Percentiles rank a stretch among this genome's conserved stretches.
These are phyloP conservation scores for Cordyceps militaris DNA, from an alignment of 2,329 filamentous ascomycete species.

Conservation along the genomic window DNA sequence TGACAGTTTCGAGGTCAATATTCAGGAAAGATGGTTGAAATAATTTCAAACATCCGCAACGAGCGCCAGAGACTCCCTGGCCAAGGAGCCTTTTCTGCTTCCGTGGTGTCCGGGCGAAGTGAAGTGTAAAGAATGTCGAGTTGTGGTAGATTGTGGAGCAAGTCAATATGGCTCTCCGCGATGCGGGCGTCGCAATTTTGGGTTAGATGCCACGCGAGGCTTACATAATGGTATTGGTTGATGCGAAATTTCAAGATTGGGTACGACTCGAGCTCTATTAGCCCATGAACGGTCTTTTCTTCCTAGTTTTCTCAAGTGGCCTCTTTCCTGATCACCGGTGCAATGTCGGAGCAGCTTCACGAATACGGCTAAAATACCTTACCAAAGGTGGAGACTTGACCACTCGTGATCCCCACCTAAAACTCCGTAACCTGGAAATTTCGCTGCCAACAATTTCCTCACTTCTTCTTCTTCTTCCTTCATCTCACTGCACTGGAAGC, in stretches of 20 bases:
- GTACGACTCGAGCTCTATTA: background rate
- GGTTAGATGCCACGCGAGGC: too few species aligned
- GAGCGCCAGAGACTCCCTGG: background rate
- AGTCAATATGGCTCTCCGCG: background rate
- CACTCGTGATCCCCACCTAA: slow-evolving; percentile 8
- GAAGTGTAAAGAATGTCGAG: background rate
- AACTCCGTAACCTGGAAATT: slow-evolving; percentile 9
- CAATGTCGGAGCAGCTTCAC: background rate
- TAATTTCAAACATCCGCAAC: background rate
- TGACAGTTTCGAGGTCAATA: slow-evolving; percentile 6
- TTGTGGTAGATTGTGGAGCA: background rate
- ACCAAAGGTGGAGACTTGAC: slow-evolving; percentile 6
- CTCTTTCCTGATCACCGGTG: background rate
- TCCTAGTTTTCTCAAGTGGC: background rate
- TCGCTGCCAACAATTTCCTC: background rate
- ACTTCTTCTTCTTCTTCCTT: background rate
- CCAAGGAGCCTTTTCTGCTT: background rate
- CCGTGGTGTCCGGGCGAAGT: background rate
- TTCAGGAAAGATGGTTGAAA: background rate
- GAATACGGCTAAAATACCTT: background rate
- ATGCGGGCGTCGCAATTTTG: background rate
- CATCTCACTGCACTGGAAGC: background rate
- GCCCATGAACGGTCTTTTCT: background rate
- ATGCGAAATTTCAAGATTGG: too few species aligned
- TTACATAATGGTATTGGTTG: background rate